Base-by-base conservation (phyloP, 2,329 filamentous ascomycete species). In the Cladosporium sp. region DNA sequence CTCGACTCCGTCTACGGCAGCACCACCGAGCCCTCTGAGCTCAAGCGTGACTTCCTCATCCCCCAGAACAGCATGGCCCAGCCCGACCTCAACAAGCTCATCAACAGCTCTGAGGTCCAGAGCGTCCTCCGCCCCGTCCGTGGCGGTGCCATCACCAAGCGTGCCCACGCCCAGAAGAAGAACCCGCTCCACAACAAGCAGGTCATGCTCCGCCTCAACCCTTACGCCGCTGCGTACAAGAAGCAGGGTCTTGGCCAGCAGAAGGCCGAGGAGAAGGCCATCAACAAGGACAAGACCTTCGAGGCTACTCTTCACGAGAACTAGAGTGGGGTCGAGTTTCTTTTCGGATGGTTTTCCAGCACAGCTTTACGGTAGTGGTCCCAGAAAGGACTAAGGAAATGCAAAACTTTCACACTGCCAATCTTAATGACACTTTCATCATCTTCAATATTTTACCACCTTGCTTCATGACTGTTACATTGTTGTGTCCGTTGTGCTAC, bases 151-250 rank as follows among this genome's bases (percentile, higher is more conserved):
- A 80, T 86, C 74, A 95, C 91, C 79, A 97, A 97, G 87, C 90
- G 94, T 75, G 80, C 83, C 68, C 80, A 84, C 73, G 91, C 96
- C 68, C 93, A 97, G 86, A 99, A 99, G 91, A 97, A 97, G 92
- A 99, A 99, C 86, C 94, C 94, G 73, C 91, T 99, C 70, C 84
- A 83, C 81, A 99, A 99, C 89, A 96, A 91, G 87, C 94, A 97
- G 85, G 89, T 99, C 68, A 86, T 97, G 80, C 89, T 99, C 75
- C 89, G 94, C 73, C 89, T 99, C 78, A 99, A 99, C 88, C 94
- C 94, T 65, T 99, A 99, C 81, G 93, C 94, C 69, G 83, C 88
- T 70, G 87, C 90, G 64, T 99, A 95, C 81, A 82, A 87, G 70
- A 90, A 95, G 84, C 85, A 91, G 73, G 88, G 91, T 80, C 77